Conservation (phyloP, 2,329 filamentous ascomycete species). For the Pseudopithomyces chartarum region DNA sequence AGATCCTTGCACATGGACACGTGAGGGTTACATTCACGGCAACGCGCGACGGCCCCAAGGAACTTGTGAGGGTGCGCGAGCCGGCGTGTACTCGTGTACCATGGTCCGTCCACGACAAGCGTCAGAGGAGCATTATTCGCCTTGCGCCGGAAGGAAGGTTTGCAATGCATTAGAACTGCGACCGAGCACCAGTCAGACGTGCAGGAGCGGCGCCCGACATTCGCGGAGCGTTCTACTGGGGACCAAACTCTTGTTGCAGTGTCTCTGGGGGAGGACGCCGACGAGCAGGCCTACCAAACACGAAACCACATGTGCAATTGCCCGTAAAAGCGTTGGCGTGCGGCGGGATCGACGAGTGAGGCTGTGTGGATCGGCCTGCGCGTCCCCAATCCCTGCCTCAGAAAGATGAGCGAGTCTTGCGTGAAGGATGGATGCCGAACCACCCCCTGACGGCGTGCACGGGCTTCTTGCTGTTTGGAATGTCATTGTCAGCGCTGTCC, state of each 20-base stretch:
- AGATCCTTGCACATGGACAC: slow-evolving; percentile 17
- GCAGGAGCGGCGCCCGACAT: slow-evolving; percentile 27
- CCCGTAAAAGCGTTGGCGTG: slow-evolving; percentile 10
- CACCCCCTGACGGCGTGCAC: slow-evolving; percentile 30
- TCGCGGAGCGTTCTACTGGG: neutral
- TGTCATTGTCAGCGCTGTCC: slow-evolving; percentile 17
- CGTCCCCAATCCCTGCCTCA: slow-evolving; percentile 31
- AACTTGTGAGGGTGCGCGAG: slow-evolving; percentile 1
- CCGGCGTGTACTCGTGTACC: neutral
- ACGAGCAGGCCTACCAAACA: neutral
- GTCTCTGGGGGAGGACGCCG: neutral
- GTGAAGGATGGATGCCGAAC: slow-evolving; percentile 34
- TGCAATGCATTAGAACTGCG: slow-evolving; percentile 13
- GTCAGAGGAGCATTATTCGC: slow-evolving; percentile 10
- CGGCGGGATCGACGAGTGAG: slow-evolving; percentile 43
- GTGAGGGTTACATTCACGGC: slow-evolving; percentile 19
- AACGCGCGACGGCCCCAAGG: slow-evolving; percentile 11
- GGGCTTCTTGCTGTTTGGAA: slow-evolving; percentile 2
- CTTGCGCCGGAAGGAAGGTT: slow-evolving; percentile 23
- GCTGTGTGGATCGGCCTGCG: slow-evolving; percentile 39
- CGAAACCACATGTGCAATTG: slow-evolving; percentile 13
- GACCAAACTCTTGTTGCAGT: neutral
- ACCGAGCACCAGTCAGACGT: slow-evolving; percentile 30
- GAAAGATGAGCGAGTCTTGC: slow-evolving; percentile 34
- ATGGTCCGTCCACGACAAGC: slow-evolving; percentile 5